Percentiles rank a stretch among this genome's conserved stretches.
Conservation (phyloP, 202 grass and related monocot genomes). For the Setaria italica region DNA sequence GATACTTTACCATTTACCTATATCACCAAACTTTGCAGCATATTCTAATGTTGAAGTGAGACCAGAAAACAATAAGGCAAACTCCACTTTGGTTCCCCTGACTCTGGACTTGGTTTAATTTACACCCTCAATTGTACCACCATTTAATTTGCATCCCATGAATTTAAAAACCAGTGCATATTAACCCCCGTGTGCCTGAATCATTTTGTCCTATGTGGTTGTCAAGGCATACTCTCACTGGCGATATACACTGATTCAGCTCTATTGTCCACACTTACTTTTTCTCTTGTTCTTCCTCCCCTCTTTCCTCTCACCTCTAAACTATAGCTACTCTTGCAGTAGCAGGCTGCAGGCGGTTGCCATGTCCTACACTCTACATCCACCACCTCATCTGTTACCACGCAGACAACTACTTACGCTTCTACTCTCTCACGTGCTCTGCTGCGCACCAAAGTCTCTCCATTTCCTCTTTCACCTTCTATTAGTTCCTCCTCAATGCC, state of each 20-base stretch:
- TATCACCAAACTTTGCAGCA: slow-evolving; percentile 13
- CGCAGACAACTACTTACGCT: slow-evolving; percentile 5
- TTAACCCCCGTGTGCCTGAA: not conserved
- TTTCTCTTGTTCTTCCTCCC: not conserved
- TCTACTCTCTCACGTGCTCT: not conserved
- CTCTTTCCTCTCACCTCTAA: not conserved
- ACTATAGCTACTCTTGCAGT: not conserved
- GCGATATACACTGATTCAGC: not conserved
- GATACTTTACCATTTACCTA: slow-evolving; percentile 26
- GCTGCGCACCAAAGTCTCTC: not conserved
- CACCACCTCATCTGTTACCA: not conserved
- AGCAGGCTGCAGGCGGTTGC: not conserved
- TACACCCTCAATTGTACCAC: not conserved
- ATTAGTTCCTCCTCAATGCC: not conserved
- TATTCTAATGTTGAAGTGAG: slow-evolving; percentile 3
- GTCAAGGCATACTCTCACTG: not conserved
- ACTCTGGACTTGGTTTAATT: not conserved
- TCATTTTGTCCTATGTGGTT: not conserved
- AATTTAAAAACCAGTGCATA: slow-evolving; percentile 3
- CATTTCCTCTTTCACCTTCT: not conserved
- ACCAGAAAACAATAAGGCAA: not conserved
- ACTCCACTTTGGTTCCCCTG: not conserved
- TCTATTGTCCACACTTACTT: not conserved
- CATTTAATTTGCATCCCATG: slow-evolving; percentile 14
- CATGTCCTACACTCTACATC: not conserved